Evolutionary conservation across 768 basidiomycete species (phyloP).

Genomic region (Astraeus odoratus): DNA sequence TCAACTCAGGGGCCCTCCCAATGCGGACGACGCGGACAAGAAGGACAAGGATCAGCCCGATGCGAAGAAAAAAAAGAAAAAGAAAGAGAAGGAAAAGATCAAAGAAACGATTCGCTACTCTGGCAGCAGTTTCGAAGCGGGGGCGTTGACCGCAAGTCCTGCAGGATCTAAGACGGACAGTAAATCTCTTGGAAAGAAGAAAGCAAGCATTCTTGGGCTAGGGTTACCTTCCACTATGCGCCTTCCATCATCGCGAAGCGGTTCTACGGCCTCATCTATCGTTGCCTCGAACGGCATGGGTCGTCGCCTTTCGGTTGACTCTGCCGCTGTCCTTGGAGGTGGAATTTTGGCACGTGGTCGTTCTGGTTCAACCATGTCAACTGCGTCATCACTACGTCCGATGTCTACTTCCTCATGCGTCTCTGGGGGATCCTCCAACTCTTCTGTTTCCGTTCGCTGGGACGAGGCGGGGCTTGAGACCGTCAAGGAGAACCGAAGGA

Average conservation of each 20-base stretch:
- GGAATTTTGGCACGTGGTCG: conserved; percentile 29
- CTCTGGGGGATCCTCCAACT: conserved; percentile 34
- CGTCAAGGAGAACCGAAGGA: conserved; percentile 39
- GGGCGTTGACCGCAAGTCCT: conserved; percentile 40
- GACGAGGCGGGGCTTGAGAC: conserved; percentile 44
- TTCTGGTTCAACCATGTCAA: conserved; percentile 35
- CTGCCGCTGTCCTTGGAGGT: conserved; percentile 22
- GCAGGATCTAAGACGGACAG: conserved; percentile 16
- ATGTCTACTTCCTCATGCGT: conserved; percentile 34
- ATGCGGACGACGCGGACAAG: conserved; percentile 20
- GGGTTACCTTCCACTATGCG: conserved; percentile 54
- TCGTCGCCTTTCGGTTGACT: conserved; percentile 26
- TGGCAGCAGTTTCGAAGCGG: conserved; percentile 62
- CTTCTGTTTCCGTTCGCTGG: conserved; percentile 41
- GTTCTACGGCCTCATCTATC: conserved; percentile 31
- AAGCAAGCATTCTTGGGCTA: conserved; percentile 53
- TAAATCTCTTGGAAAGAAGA: conserved; percentile 46
- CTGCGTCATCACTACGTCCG: conserved; percentile 41
- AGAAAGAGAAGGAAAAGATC: conserved; percentile 32
- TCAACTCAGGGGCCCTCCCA: conserved; percentile 40
- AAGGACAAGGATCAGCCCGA: conserved; percentile 24
- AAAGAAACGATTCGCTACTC: conserved; percentile 39
- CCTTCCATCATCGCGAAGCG: conserved; percentile 30
- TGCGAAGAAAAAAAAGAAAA: conserved; percentile 32
- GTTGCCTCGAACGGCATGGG: conserved; percentile 10